A percentile compares a stretch with the other conserved stretches of the same genome.
Conservation (phyloP, 768 basidiomycete species). For the Russula griseocarnosa region DNA sequence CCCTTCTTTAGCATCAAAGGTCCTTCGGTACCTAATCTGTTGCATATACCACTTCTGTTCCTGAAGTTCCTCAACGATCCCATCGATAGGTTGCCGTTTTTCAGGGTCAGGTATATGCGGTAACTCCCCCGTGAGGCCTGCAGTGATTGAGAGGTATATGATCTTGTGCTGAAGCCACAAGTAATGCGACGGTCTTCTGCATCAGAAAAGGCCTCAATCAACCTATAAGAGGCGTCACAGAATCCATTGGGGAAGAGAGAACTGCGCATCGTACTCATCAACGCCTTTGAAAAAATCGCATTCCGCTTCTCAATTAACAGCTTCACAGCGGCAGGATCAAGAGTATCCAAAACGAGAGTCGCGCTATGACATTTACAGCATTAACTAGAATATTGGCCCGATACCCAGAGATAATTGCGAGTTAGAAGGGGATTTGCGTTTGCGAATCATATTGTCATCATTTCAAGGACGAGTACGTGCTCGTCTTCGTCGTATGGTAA, state of each 20-base stretch:
- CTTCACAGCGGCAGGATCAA: slow-evolving; percentile 22
- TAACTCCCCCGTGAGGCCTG: slow-evolving; percentile 15
- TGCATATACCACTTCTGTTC: slow-evolving; percentile 61
- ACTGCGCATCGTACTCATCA: slow-evolving; percentile 44
- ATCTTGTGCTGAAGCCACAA: slow-evolving; percentile 63
- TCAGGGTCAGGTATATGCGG: slow-evolving; percentile 39
- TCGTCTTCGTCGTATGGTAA: slow-evolving; percentile 39
- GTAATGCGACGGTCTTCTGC: slow-evolving; percentile 55
- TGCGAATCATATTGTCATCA: slow-evolving; percentile 41
- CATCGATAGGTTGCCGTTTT: slow-evolving; percentile 54
- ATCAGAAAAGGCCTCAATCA: slow-evolving; percentile 50
- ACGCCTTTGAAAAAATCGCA: slow-evolving; percentile 42
- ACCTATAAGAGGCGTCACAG: slow-evolving; percentile 39
- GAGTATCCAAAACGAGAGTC: slow-evolving; percentile 15
- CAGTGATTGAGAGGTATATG: slow-evolving; percentile 69
- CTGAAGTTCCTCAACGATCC: slow-evolving; percentile 55
- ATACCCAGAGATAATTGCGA: slow-evolving; percentile 14
- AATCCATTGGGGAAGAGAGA: slow-evolving; percentile 27
- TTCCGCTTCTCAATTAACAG: slow-evolving; percentile 25
- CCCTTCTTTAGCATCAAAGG: slow-evolving; percentile 50
- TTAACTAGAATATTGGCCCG: background rate
- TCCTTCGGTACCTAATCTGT: slow-evolving; percentile 61
- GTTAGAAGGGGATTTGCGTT: background rate
- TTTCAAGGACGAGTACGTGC: slow-evolving; percentile 50
- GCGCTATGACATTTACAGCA: slow-evolving; percentile 4